Evolutionary conservation across 2,329 filamentous ascomycete species (phyloP), one percentile per base, ranked within the genome.

Genomic region (Cadophora gregata): DNA sequence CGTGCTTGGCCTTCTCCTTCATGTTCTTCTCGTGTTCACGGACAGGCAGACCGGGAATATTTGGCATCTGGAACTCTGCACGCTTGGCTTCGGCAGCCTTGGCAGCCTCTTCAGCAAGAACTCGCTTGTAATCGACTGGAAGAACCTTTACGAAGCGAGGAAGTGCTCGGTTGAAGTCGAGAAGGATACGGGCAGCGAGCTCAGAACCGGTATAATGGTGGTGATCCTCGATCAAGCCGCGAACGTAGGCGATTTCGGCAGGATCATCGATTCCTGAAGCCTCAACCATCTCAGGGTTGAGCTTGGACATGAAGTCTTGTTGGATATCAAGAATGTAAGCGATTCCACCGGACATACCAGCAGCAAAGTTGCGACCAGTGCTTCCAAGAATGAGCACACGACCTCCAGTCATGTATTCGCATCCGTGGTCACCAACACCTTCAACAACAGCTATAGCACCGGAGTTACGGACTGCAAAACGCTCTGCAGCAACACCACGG

Each of bases 321-420:
- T 95, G 87, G 77, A 96, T 90, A 77, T 98, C 95, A 33, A 98
- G 87, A 63, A 97, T 88, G 76, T 97, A 98, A 21, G 94, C 94
- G 75, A 98, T 97, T 84, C 95, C 95, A 77, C 95, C 95, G 76
- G 94, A 97, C 95, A 98, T 98, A 85, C 95, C 95, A 69, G 95
- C 95, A 74, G 94, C 95, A 77, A 98, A 98, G 85, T 98, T 98
- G 74, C 95, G 94, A 55, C 95, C 95, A 77, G 93, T 97, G 75
- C 87, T 88, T 66, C 95, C 95, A 58, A 98, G 86, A 76, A 97
- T 86, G 71, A 98, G 83, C 60, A 97, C 85, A 77, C 94, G 93
- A 77, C 95, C 95, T 78, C 95, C 95, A 76, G 95, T 97, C 95
- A 98, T 98, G 86, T 98, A 98, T 85, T 98, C 95, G 78, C 94